Evolutionary conservation across 495 filamentous ascomycete species (phyloP), one percentile per base, ranked within the genome.

Genomic region (Aspergillus nidulans): DNA sequence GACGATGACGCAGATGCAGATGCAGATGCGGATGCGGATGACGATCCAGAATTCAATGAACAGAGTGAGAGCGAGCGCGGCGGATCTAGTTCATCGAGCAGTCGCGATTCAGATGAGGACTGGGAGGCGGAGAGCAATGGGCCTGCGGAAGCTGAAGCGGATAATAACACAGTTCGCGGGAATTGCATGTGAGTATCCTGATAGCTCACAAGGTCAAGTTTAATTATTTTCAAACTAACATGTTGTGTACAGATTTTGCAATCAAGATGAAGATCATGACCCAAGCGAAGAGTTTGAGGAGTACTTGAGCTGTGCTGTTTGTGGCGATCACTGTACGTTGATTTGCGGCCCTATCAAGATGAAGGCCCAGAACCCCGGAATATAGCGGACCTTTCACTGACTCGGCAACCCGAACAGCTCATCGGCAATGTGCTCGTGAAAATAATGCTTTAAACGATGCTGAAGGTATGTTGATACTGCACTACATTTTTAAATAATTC

Each of bases 401-500:
- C 65, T 62, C 61, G 63, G 64, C 58, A 57, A 56, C 53, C 57
- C 61, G 57, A n/a, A 63, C 53, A 77, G 92, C 92, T 54, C 92
- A 97, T 79, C 85, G 88, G 63, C 89, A 97, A 83, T 97, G 92
- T 72, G 94, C 92, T 55, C 85, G 90, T 59, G 83, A 86, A 65
- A 84, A 84, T 62, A 84, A 85, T 50, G 85, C 88, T 39, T 75
- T 95, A 61, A 77, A 78, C 46, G 74, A 84, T 54, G 79, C 81
- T 52, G 85, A 88, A 68, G 85, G 88, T 90, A 78, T 59, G 77
- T 12, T 16, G 28, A 25, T 21, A 26, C 39, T 16, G 18, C 26
- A 30, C 45, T 24, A 32, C 20, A 8, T 21, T 52, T 38, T 51
- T 30, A 34, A 15, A 9, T n/a, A n/a, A 53, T 42, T 52, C 28